Conservation (phyloP, 148 eudicot species). For the Rheum nobile region DNA sequence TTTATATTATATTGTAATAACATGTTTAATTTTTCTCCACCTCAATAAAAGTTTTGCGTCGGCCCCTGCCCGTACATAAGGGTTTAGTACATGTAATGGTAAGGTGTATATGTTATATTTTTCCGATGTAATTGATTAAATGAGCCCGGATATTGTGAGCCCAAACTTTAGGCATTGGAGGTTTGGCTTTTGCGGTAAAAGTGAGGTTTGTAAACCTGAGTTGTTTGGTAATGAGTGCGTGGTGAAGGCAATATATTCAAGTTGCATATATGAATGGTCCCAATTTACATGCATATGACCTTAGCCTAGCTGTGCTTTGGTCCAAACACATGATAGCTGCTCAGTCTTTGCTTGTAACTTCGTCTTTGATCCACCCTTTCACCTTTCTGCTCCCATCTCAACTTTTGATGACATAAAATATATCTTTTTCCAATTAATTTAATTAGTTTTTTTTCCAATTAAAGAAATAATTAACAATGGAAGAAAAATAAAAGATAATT, state of each 20-base stretch:
- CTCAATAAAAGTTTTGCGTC: no score
- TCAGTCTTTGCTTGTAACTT: slow-evolving; percentile 5
- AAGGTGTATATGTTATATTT: neutral
- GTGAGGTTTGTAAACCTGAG: neutral
- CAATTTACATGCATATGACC: neutral
- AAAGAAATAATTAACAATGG: no score
- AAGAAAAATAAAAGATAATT: no score
- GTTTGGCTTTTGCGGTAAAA: neutral
- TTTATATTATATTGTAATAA: no score
- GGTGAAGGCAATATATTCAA: neutral
- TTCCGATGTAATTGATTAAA: neutral
- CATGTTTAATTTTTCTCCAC: no score
- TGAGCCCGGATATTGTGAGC: neutral
- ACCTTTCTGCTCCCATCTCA: neutral
- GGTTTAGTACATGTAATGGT: no score
- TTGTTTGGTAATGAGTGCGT: neutral
- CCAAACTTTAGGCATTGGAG: neutral
- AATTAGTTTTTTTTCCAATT: neutral
- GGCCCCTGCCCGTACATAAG: no score
- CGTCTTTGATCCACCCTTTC: neutral
- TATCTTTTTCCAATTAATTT: neutral
- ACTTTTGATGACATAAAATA: no score
- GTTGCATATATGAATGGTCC: neutral
- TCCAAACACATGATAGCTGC: neutral
- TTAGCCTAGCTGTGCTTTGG: neutral